Evolutionary conservation across 305 asterid species (phyloP).

Genomic region (Solanum hybrid): DNA sequence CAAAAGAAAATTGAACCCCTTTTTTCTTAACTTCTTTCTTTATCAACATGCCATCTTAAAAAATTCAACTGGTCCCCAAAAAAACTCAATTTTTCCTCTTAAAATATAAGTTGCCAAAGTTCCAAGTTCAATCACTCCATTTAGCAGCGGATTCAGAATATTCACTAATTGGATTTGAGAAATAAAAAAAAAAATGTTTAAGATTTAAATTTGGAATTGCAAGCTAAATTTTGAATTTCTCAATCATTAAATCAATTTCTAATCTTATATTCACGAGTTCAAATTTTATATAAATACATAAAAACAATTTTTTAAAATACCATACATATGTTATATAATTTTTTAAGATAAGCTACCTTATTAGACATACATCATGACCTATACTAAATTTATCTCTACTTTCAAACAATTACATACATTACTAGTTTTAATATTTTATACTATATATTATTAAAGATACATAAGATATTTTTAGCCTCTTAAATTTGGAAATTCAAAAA

Average conservation of each 20-base stretch:
- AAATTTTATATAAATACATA: no score
- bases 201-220: no score
- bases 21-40: background rate
- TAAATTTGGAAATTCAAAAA: background rate
- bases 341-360: background rate
- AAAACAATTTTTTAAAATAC: no score
- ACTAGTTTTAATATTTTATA: no score
- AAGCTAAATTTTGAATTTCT: no score
- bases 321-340: background rate
- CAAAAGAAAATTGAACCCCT: background rate
- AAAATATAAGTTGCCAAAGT: background rate
- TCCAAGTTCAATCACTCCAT: accelerated
- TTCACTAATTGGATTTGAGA: no score
- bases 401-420: no score
- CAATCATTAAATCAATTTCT: no score
- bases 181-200: no score
- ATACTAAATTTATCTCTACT: background rate
- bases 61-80: background rate
- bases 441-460: no score
- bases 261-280: background rate
- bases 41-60: background rate
- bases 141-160: background rate
- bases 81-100: background rate
- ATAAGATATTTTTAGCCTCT: background rate
- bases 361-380: background rate